Percentiles rank a stretch among this genome's conserved stretches.
phyloP scores from a whole-genome alignment of 371 early-diverging fungal genomes.

The Saksenaea oblongispora region DNA sequence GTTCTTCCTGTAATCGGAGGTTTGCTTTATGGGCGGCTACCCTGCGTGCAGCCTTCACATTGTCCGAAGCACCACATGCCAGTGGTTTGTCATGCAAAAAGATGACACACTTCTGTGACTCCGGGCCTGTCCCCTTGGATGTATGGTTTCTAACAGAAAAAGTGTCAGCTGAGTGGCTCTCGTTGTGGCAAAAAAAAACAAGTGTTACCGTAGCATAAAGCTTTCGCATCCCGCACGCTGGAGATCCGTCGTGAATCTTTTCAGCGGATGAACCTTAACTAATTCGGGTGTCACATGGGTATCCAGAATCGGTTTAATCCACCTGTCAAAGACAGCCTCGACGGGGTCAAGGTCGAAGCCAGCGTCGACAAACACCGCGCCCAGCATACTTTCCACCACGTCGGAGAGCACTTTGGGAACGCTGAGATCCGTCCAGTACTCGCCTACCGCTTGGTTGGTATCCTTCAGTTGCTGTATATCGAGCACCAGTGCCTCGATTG shows the following conservation, averaged over 20 bases:
- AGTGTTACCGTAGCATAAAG: slow-evolving; percentile 45
- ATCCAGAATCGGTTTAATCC: slow-evolving; percentile 56
- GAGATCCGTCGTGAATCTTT: slow-evolving; percentile 39
- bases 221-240: slow-evolving; percentile 51
- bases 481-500: slow-evolving; percentile 48
- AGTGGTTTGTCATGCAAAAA: slow-evolving; percentile 50
- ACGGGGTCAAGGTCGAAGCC: slow-evolving; percentile 64
- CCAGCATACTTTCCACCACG: slow-evolving; percentile 85
- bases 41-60: slow-evolving; percentile 54
- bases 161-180: background rate
- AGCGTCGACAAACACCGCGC: slow-evolving; percentile 88
- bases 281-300: slow-evolving; percentile 55
- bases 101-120: slow-evolving; percentile 49
- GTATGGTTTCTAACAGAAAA: slow-evolving; percentile 37
- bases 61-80: slow-evolving; percentile 42
- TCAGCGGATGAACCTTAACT: slow-evolving; percentile 56
- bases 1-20: slow-evolving; percentile 39
- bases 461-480: slow-evolving; percentile 48
- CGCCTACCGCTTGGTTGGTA: slow-evolving; percentile 42
- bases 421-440: slow-evolving; percentile 70
- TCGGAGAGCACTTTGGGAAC: slow-evolving; percentile 91
- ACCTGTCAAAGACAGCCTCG: slow-evolving; percentile 48
- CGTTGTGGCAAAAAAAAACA: slow-evolving; percentile 8
- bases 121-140: slow-evolving; percentile 24
- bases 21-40: slow-evolving; percentile 46